phyloP scores from a whole-genome alignment of 345 rosid species.

The Dimocarpus longan region DNA sequence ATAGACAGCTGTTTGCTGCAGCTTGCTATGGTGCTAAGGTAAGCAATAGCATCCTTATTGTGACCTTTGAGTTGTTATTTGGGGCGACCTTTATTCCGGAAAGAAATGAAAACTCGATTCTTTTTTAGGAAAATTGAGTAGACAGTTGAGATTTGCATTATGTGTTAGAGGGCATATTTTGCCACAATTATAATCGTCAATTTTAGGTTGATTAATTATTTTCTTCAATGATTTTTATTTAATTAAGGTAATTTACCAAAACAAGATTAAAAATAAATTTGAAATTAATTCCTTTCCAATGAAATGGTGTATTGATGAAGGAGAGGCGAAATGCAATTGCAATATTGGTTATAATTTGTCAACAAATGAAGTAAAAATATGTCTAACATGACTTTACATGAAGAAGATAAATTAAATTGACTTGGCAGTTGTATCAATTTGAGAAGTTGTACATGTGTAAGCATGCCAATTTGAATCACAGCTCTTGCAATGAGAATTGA shows the following conservation, averaged over 20 bases:
- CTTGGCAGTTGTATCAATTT: not conserved
- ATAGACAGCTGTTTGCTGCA: constrained; percentile 69
- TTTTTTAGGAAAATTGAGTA: not conserved
- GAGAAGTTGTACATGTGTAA: not conserved
- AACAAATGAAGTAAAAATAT: not conserved
- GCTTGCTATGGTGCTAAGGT: constrained; percentile 96
- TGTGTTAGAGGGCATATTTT: not conserved
- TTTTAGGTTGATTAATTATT: not conserved
- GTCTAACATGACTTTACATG: not conserved
- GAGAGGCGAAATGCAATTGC: not conserved
- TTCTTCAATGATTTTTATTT: not conserved
- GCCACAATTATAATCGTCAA: not conserved
- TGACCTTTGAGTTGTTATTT: not conserved
- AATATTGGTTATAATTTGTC: not conserved
- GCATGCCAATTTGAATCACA: not conserved
- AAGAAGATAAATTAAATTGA: not conserved
- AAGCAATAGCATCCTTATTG: constrained; percentile 28
- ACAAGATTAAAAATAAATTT: no score
- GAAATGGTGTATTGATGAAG: not conserved
- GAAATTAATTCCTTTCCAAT: no score
- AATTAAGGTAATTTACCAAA: not conserved
- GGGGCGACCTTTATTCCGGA: constrained; percentile 12
- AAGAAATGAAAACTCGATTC: constrained; percentile 1
- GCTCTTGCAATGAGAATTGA: not conserved
- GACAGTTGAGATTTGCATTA: constrained; percentile 2